phyloP scores from a whole-genome alignment of 2,329 filamentous ascomycete genomes.

The Nemania bipapillata region DNA sequence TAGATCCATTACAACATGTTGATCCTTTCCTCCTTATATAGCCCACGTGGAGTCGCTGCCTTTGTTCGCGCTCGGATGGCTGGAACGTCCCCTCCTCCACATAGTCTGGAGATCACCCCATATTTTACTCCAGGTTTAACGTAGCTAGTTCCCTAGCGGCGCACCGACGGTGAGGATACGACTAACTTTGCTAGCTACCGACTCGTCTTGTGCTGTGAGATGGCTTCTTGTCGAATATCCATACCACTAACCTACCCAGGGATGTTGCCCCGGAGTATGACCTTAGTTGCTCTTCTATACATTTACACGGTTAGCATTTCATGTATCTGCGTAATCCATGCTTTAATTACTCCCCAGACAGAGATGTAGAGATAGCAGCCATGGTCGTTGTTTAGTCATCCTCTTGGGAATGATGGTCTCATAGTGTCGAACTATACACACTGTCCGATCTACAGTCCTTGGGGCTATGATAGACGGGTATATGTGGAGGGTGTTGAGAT shows the following conservation, averaged over 20 bases:
- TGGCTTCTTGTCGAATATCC: background rate
- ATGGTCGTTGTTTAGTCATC: background rate
- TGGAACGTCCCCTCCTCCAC: background rate
- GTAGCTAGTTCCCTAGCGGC: background rate
- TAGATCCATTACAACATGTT: background rate
- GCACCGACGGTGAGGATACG: background rate
- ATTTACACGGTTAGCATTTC: background rate
- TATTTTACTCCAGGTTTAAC: constrained; percentile 10
- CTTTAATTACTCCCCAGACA: too few species aligned
- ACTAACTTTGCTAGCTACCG: background rate
- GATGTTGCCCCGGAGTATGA: background rate
- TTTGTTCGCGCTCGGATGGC: background rate
- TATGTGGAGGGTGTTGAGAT: background rate
- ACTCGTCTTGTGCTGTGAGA: background rate
- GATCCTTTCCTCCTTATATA: background rate
- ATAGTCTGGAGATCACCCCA: background rate
- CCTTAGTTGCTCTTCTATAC: background rate
- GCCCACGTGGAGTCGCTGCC: background rate
- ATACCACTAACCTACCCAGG: background rate
- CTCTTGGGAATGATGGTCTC: background rate
- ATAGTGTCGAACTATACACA: background rate
- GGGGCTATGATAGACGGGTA: too few species aligned
- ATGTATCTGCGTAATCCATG: background rate
- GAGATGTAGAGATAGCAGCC: background rate
- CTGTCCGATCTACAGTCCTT: background rate